Conservation (phyloP, 2,329 filamentous ascomycete species). For the Hypoxylon sp. region DNA sequence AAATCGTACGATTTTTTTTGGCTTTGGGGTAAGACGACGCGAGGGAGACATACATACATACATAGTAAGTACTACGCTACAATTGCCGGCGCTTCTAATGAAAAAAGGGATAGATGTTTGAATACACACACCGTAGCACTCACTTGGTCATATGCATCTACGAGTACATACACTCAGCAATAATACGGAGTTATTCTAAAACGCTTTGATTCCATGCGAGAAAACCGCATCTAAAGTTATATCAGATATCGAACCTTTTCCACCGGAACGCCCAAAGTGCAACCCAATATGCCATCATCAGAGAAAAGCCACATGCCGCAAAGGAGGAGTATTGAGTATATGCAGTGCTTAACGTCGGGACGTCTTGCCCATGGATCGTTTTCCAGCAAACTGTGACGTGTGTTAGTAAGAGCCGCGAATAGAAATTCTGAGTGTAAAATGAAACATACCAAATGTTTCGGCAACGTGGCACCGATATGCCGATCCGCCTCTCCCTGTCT, state of each 20-base stretch:
- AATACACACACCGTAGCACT: background rate
- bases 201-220: background rate
- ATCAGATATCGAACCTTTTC: constrained; percentile 13
- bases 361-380: constrained; percentile 94
- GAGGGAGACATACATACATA: background rate
- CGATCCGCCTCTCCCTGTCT: constrained; percentile 97
- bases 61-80: background rate
- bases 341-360: constrained; percentile 67
- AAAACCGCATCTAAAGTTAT: constrained; percentile 9
- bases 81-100: too few relatives aligned
- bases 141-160: background rate
- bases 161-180: background rate
- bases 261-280: constrained; percentile 35
- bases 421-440: constrained; percentile 12
- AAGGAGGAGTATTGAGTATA: background rate
- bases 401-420: constrained; percentile 49
- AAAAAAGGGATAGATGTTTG: background rate
- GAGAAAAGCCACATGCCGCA: constrained; percentile 25
- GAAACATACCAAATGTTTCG: constrained; percentile 87
- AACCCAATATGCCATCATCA: constrained; percentile 30
- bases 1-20: background rate
- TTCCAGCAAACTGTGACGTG: constrained; percentile 77
- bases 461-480: constrained; percentile 82
- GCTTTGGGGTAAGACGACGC: too few relatives aligned
- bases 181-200: background rate